Evolutionary conservation across 148 eudicot genomes (phyloP), one percentile per base, ranked within the genome.

Genomic region (Chenopodium suecicum): DNA sequence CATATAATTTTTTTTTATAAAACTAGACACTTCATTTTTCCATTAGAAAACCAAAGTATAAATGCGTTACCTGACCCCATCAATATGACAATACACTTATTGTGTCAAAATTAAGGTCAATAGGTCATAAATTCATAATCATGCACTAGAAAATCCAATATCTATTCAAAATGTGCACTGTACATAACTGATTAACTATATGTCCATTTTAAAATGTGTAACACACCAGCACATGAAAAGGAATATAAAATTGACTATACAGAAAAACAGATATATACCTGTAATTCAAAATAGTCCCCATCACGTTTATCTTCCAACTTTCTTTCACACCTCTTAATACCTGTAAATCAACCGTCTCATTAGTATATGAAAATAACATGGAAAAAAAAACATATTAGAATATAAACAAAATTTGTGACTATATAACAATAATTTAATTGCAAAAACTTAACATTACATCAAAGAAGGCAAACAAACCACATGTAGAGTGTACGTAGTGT

Each of bases 241-340:
- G 56, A 52, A 52, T 11, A 14, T 14, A 52, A 16, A 11, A 14
- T 10, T 0, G 62, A 56, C 62, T 11, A 56, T 2, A 50, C 56
- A 50, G 56, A 56, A 56, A 0, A 4, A 4, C 19, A 54, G 60
- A 31, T 54, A 56, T 17, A 78, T 74, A 96, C 99, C 99, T 96
- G 98, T 73, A 96, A 83, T 81, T 91, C 90, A 78, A 96, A 96
- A 80, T 88, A 89, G 88, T 94, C 99, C 3, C 99, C 95, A 47
- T 92, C 91, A 54, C 92, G 92, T 80, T 81, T 82, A 16, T 86
- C 90, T 32, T 89, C 89, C 14, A 50, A 85, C 52, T 84, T 88
- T 17, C 86, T 79, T 13, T 92, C 94, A 85, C 87, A 77, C 82
- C 89, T 90, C 82, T 90, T 91, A 80, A 92, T 84, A 75, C 88